phyloP scores from a whole-genome alignment of 805 yeast species.

The Kodamaea restingae region DNA sequence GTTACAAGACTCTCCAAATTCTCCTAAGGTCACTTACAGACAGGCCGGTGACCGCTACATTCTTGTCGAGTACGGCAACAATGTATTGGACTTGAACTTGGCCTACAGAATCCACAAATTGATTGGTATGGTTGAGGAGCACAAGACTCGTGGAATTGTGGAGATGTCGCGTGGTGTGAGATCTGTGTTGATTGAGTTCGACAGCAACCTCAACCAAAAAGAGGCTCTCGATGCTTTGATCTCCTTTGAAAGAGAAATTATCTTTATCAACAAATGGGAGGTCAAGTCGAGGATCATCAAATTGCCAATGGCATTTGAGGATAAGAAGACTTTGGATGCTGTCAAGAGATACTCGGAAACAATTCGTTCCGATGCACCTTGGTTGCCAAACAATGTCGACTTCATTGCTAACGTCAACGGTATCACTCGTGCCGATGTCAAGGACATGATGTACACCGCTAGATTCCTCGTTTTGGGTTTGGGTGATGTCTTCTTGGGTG shows the following conservation, averaged over 20 bases:
- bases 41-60: conserved; percentile 97
- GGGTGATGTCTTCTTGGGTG: conserved; percentile 96
- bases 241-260: conserved; percentile 72
- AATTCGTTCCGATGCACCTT: conserved; percentile 88
- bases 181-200: conserved; percentile 85
- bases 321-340: conserved; percentile 80
- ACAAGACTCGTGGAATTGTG: conserved; percentile 72
- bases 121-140: conserved; percentile 63
- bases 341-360: conserved; percentile 91
- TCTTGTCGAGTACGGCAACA: conserved; percentile 89
- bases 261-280: conserved; percentile 75
- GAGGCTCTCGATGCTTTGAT: conserved; percentile 59
- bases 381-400: conserved; percentile 97
- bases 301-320: conserved; percentile 97
- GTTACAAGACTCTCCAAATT: conserved; percentile 42
- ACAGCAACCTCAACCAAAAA: conserved; percentile 62
- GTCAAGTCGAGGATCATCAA: conserved; percentile 78
- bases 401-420: conserved; percentile 88
- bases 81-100: conserved; percentile 76
- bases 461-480: conserved; percentile 89
- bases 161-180: conserved; percentile 98
- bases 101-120: conserved; percentile 82
- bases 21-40: conserved; percentile 78
- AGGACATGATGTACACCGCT: conserved; percentile 84
- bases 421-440: conserved; percentile 67